phyloP scores from a whole-genome alignment of 306 rosid species.

The Vigna nakashimae region DNA sequence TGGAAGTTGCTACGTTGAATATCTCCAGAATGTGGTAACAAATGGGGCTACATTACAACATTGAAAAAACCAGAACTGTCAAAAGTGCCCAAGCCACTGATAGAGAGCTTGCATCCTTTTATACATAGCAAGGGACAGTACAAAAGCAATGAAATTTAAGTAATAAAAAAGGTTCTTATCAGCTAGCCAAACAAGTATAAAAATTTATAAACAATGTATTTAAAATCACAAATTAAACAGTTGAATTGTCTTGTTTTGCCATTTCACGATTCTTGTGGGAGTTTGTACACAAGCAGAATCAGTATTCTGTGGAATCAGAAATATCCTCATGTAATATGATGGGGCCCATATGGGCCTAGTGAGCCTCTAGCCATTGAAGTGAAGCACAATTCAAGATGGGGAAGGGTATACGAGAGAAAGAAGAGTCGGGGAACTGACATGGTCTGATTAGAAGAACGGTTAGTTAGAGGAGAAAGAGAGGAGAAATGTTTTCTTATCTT shows the following conservation, averaged over 20 bases:
- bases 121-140: conserved; percentile 2
- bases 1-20: conserved; percentile 79
- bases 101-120: background rate
- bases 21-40: conserved; percentile 61
- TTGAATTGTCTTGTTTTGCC: background rate
- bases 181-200: background rate
- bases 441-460: no score
- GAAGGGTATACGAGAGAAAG: no score
- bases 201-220: background rate
- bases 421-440: no score
- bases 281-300: background rate
- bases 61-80: conserved; percentile 9
- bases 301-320: background rate
- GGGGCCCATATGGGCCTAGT: no score
- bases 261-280: background rate
- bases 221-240: background rate
- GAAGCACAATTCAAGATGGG: no score
- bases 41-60: conserved; percentile 60
- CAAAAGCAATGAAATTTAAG: background rate
- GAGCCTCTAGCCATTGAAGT: no score
- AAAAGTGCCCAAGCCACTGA: background rate
- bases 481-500: no score
- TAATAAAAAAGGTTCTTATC: background rate
- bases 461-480: no score
- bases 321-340: background rate